Percentiles rank a stretch among this genome's conserved stretches.
These are phyloP conservation scores for Vaucheria bursata DNA, from an alignment of 352 stramenopile species.

Conservation along the genomic window DNA sequence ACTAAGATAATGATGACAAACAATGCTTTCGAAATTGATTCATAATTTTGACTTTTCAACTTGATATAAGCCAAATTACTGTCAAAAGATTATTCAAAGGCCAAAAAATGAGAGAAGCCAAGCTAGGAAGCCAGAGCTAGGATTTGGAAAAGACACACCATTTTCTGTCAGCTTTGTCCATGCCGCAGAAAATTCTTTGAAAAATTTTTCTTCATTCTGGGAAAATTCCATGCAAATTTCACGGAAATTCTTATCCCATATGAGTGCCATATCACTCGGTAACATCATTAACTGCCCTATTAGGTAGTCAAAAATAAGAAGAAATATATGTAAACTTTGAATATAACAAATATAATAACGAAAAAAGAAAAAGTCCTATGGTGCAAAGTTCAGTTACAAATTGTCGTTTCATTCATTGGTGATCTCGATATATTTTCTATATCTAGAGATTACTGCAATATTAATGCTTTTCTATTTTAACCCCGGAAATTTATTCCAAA, in stretches of 20 bases:
- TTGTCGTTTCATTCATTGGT: too few relatives aligned
- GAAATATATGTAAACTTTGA: neutral
- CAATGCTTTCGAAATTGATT: too few relatives aligned
- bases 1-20: too few relatives aligned
- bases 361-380: neutral
- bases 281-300: neutral
- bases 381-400: too few relatives aligned
- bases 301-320: neutral
- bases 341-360: neutral
- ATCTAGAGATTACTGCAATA: neutral
- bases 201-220: conserved; percentile 94
- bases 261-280: conserved; percentile 81
- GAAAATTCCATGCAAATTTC: conserved; percentile 92
- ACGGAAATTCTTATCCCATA: conserved; percentile 83
- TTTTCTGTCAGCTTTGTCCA: conserved; percentile 4
- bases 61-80: too few relatives aligned
- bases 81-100: too few relatives aligned
- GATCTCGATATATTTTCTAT: neutral
- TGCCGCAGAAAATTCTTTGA: conserved; percentile 80
- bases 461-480: too few relatives aligned
- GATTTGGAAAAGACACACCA: neutral
- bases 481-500: too few relatives aligned
- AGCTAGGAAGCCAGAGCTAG: too few relatives aligned
- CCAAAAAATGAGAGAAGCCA: too few relatives aligned
- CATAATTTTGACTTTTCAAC: too few relatives aligned